Conservation (phyloP, 78 protist species). For the Ministeria vibrans region DNA sequence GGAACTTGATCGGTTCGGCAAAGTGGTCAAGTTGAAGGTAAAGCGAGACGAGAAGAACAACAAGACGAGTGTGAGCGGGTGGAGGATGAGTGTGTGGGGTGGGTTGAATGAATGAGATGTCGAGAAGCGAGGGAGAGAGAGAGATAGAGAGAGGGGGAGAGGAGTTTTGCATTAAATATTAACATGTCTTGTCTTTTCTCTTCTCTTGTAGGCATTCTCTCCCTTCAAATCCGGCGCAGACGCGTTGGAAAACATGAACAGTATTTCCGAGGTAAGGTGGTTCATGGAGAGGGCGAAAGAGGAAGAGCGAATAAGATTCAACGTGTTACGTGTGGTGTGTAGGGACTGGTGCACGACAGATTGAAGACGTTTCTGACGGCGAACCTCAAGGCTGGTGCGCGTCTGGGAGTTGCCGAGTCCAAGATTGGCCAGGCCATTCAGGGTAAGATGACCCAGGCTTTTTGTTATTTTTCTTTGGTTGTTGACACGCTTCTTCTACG, state of each 20-base stretch:
- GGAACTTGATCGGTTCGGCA: constrained; percentile 51
- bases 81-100: neutral
- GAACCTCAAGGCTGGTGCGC: constrained; percentile 12
- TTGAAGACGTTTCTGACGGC: constrained; percentile 22
- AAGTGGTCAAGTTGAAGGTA: constrained; percentile 29
- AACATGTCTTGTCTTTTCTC: neutral
- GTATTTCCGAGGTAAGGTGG: constrained; percentile 54
- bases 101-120: neutral
- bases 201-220: constrained; percentile 35
- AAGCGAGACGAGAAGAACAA: neutral
- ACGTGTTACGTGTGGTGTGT: neutral
- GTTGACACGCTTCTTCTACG: no score
- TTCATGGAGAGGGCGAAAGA: neutral
- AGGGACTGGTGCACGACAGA: constrained; percentile 15
- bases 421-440: neutral
- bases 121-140: neutral
- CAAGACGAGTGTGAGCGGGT: neutral
- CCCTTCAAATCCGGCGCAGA: constrained; percentile 65
- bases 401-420: constrained; percentile 21
- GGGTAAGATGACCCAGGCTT: no score
- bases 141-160: neutral
- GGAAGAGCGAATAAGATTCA: neutral
- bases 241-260: constrained; percentile 67
- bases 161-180: neutral
- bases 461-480: no score